Conservation (phyloP, 306 rosid genomes). For the Senna siamea region DNA sequence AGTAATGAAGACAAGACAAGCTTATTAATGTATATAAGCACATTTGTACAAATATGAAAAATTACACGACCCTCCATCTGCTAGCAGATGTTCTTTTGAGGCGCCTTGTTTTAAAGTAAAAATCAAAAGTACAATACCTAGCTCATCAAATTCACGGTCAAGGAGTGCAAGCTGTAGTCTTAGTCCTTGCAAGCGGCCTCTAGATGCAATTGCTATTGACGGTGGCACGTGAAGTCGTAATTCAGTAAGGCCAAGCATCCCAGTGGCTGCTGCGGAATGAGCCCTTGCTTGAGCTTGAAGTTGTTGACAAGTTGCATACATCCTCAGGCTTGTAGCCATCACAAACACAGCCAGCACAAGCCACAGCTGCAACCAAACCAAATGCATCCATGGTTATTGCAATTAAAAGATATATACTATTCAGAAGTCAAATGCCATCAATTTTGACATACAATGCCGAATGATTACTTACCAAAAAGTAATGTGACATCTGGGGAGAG, state of each 20-base stretch:
- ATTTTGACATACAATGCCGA: constrained; percentile 5
- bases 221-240: constrained; percentile 79
- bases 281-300: constrained; percentile 95
- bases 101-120: constrained; percentile 7
- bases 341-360: constrained; percentile 78
- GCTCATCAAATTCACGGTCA: constrained; percentile 90
- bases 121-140: constrained; percentile 53
- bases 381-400: background rate
- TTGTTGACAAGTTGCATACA: constrained; percentile 88
- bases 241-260: constrained; percentile 86
- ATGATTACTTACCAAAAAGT: constrained; percentile 65
- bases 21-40: background rate
- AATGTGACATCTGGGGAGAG: constrained; percentile 82
- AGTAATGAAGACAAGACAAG: constrained; percentile 30
- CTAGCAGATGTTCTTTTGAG: too few species aligned
- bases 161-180: constrained; percentile 97
- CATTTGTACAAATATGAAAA: background rate
- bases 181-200: constrained; percentile 91
- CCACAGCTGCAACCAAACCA: constrained; percentile 64
- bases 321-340: constrained; percentile 73
- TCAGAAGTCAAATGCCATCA: background rate
- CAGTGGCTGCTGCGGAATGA: constrained; percentile 85
- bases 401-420: constrained; percentile 24
- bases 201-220: constrained; percentile 81
- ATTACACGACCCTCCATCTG: background rate